Evolutionary conservation across 345 rosid species (phyloP).

Genomic region (Populus nigra): DNA sequence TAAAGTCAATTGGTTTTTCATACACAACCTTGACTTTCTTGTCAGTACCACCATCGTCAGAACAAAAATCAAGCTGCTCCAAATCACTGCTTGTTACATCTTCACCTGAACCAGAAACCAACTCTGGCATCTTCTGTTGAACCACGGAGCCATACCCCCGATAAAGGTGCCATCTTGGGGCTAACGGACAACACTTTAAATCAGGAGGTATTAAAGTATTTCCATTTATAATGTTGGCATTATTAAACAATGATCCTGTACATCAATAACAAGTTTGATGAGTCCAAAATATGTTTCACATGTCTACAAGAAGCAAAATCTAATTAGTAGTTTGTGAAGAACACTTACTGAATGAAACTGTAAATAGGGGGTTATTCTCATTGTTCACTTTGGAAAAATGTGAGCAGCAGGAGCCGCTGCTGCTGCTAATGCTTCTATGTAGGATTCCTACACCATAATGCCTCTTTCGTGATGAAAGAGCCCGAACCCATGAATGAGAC

Average conservation of each 20-base stretch:
- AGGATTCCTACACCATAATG: not conserved
- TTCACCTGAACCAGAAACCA: slow-evolving; percentile 19
- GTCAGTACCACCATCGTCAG: slow-evolving; percentile 14
- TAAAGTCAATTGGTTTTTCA: slow-evolving; percentile 63
- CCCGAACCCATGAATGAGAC: slow-evolving; percentile 16
- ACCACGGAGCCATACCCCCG: slow-evolving; percentile 40
- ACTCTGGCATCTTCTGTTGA: slow-evolving; percentile 15
- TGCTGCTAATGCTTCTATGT: not conserved
- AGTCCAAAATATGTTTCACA: not conserved
- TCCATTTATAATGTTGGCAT: not conserved
- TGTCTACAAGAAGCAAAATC: not conserved
- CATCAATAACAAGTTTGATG: not conserved
- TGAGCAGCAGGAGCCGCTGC: not conserved
- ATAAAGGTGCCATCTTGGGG: not conserved
- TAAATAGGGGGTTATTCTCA: not conserved
- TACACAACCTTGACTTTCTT: slow-evolving; percentile 29
- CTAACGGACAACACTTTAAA: not conserved
- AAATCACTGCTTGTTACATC: not conserved
- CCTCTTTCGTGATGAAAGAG: slow-evolving; percentile 17
- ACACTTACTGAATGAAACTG: not conserved
- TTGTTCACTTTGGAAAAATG: not conserved
- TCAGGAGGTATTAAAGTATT: not conserved
- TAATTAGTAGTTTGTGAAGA: too few species aligned
- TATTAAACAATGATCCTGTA: slow-evolving; percentile 7
- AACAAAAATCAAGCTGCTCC: slow-evolving; percentile 20